Evolutionary conservation across 2,329 filamentous ascomycete genomes (phyloP), one percentile per base, ranked within the genome.

Genomic region (Ceratocystis smalleyi): DNA sequence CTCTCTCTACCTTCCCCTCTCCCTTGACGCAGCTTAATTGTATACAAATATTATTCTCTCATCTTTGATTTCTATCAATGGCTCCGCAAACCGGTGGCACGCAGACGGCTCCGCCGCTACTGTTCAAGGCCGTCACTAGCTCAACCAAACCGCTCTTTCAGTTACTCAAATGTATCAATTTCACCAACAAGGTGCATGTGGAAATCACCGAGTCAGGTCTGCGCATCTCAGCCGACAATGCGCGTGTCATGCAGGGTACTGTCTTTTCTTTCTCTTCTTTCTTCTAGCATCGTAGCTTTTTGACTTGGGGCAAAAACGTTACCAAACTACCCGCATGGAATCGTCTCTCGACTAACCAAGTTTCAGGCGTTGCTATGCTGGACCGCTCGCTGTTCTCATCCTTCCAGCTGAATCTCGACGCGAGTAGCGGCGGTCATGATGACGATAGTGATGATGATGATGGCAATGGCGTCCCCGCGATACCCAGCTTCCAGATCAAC

Each of bases 341-440:
- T 40, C 35, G 35, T 15, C 35, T 40, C 12, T 40, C 35, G 35
- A 40, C 35, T 40, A 40, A 40, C 35, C 4, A 40, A 6, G 1
- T 40, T n/a, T 47, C 24, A 75, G 74, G 75, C 6, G 74, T 74
- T 68, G 89, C 88, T 22, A 95, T 96, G 73, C 83, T 97, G 65
- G 89, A 95, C 73, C 92, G 89, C 72, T 81, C 82, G 49, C 84
- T 99, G 64, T 99, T 99, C 76, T 91, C 89, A 54, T 87, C 86
- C 19, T 99, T 91, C 73, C 83, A 79, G 22, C 87, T 90, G 73
- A 85, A 86, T 68, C 77, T 76, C 66, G 72, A 73, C 1, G n/a
- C 57, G 7, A 76, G 73, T 30, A 69, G 68, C 5, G 72, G 71
- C 10, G 72, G 75, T 15, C 75, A 77, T 24, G 75, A 75, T 15